These are phyloP conservation scores for Claviceps citrina DNA, from an alignment of 2,329 filamentous ascomycete species.

Conservation along the genomic window DNA sequence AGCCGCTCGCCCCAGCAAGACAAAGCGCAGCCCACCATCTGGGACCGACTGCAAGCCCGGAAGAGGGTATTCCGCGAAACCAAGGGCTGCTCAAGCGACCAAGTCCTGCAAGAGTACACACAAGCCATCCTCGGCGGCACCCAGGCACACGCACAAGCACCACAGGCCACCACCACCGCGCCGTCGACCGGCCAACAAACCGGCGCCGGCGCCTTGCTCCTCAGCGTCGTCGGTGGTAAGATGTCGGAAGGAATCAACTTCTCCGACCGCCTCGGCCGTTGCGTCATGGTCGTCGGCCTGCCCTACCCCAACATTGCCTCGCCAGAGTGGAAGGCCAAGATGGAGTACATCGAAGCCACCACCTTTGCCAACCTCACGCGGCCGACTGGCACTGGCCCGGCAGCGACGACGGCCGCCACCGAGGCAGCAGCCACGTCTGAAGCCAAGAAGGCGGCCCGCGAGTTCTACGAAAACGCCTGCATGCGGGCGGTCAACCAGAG, in stretches of 20 bases:
- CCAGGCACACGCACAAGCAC: no score
- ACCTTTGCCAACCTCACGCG: conserved; percentile 22
- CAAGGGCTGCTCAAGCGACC: conserved; percentile 44
- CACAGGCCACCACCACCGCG: not conserved
- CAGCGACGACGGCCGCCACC: conserved; percentile 2
- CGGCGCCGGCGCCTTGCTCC: conserved; percentile 62
- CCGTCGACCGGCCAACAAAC: not conserved
- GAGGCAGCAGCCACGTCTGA: conserved; percentile 13
- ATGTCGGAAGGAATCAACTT: conserved; percentile 98
- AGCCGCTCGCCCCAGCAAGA: conserved; percentile 19
- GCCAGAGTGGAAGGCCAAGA: conserved; percentile 83
- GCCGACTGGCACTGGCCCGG: conserved; percentile 7
- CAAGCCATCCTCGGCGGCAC: conserved; percentile 41
- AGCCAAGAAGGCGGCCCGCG: conserved; percentile 46
- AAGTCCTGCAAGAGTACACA: conserved; percentile 59
- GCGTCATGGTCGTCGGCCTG: conserved; percentile 79
- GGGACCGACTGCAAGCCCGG: conserved; percentile 39
- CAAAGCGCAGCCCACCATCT: conserved; percentile 31
- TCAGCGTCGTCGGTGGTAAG: conserved; percentile 86
- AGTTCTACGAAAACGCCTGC: conserved; percentile 87
- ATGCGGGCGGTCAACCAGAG: conserved; percentile 97
- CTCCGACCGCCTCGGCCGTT: conserved; percentile 74
- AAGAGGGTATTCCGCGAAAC: conserved; percentile 50
- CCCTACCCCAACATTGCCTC: conserved; percentile 85
- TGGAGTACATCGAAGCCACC: conserved; percentile 65